phyloP scores from a whole-genome alignment of 805 yeast genomes.

The Metschnikowia vanudenii region DNA sequence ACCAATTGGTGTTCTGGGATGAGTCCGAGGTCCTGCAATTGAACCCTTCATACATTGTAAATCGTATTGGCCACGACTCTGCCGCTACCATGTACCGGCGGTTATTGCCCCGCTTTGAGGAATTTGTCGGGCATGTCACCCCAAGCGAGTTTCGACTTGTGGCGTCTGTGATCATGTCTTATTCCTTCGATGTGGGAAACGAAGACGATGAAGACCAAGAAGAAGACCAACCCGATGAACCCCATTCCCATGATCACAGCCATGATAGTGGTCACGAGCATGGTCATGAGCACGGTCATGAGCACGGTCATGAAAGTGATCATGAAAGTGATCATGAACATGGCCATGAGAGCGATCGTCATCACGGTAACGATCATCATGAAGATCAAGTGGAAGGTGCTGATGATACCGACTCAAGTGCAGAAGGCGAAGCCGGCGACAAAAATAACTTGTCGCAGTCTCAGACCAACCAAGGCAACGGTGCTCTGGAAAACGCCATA shows the following conservation, averaged over 20 bases:
- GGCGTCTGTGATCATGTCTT: constrained; percentile 83
- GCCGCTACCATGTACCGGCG: constrained; percentile 59
- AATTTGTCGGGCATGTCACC: constrained; percentile 26
- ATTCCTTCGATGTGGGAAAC: constrained; percentile 79
- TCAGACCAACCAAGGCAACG: too few species aligned
- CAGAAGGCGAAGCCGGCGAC: constrained; percentile 6
- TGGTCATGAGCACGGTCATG: constrained; percentile 13
- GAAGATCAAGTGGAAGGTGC: constrained; percentile 17
- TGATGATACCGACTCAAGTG: background rate
- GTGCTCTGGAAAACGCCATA: too few species aligned
- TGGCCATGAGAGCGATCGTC: too few species aligned
- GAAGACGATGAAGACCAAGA: constrained; percentile 26
- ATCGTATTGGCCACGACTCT: constrained; percentile 66
- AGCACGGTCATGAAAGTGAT: constrained; percentile 14
- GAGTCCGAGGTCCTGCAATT: constrained; percentile 55
- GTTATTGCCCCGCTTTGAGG: constrained; percentile 7
- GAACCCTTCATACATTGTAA: constrained; percentile 67
- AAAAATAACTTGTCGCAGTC: too few species aligned
- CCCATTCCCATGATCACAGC: too few species aligned
- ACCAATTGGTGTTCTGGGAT: constrained; percentile 79
- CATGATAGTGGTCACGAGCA: too few species aligned
- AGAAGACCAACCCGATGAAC: too few species aligned
- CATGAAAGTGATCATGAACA: constrained; percentile 21
- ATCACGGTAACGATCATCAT: too few species aligned
- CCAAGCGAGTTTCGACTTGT: constrained; percentile 63